Percentiles rank a stretch among this genome's conserved stretches.
These are phyloP conservation scores for Zizania latifolia DNA, from an alignment of 176 grass and related monocot genomes.

Conservation along the genomic window DNA sequence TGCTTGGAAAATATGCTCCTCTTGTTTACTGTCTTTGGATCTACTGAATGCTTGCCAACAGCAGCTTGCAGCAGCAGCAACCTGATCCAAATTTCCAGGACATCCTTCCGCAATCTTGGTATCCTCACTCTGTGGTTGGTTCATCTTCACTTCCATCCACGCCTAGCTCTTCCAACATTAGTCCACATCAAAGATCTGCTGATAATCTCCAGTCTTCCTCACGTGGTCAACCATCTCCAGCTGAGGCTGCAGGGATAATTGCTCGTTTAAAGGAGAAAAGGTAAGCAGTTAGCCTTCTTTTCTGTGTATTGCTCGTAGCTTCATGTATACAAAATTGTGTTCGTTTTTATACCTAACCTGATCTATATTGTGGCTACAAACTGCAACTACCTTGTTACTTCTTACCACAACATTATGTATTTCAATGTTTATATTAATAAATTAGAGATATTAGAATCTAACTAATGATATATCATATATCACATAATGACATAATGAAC, in stretches of 20 bases:
- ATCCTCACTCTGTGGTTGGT: constrained; percentile 51
- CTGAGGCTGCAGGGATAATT: constrained; percentile 84
- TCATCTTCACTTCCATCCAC: constrained; percentile 64
- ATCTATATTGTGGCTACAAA: background rate
- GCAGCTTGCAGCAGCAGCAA: constrained; percentile 52
- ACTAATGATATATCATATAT: background rate
- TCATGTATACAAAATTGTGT: constrained; percentile 1
- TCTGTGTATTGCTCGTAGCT: background rate
- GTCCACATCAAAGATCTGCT: constrained; percentile 51
- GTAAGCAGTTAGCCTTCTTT: constrained; percentile 27
- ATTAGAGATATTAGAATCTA: background rate
- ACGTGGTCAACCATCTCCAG: constrained; percentile 60
- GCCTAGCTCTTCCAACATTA: constrained; percentile 42
- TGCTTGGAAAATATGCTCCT: background rate
- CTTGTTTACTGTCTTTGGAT: background rate
- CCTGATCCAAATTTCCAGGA: constrained; percentile 61
- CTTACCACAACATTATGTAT: background rate
- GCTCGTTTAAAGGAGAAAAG: constrained; percentile 78
- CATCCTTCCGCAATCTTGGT: constrained; percentile 67
- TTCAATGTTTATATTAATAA: background rate
- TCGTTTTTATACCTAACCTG: background rate
- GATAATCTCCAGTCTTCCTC: constrained; percentile 51
- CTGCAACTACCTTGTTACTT: background rate
- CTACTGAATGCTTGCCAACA: constrained; percentile 34
- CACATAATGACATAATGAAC: too few relatives aligned